phyloP scores from a whole-genome alignment of 176 grass and related monocot species.

The Metroxylon sagu region DNA sequence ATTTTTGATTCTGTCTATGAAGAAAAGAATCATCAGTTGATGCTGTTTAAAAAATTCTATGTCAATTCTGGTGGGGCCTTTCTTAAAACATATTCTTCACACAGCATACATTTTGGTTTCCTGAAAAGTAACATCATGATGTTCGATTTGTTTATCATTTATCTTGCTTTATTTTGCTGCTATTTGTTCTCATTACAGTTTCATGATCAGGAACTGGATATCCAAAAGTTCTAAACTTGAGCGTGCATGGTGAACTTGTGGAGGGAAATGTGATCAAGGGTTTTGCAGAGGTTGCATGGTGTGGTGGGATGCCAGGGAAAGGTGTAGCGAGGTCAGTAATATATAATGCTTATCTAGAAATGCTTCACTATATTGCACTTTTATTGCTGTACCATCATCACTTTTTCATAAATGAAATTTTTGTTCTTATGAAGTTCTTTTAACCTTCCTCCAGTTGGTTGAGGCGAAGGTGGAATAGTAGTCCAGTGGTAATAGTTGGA shows the following conservation, averaged over 20 bases:
- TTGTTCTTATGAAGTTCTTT: constrained; percentile 11
- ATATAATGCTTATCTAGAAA: background rate
- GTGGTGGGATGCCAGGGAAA: constrained; percentile 79
- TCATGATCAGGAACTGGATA: constrained; percentile 70
- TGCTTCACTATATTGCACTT: background rate
- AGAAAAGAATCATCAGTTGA: no score
- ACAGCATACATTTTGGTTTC: no score
- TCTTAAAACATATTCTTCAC: no score
- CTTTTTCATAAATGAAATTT: constrained; percentile 5
- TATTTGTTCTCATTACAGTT: constrained; percentile 18
- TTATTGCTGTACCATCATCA: background rate
- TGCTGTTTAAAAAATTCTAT: no score
- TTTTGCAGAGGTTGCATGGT: constrained; percentile 86
- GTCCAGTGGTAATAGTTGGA: constrained; percentile 54
- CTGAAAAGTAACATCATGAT: no score
- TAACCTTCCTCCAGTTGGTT: constrained; percentile 53
- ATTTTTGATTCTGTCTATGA: no score
- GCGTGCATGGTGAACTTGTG: constrained; percentile 66
- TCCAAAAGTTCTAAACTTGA: constrained; percentile 79
- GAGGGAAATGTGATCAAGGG: constrained; percentile 84
- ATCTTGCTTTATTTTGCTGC: background rate
- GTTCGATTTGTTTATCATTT: no score
- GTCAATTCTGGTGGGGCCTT: no score
- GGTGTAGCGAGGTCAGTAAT: constrained; percentile 66
- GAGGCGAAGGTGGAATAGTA: constrained; percentile 63